Conservation (phyloP, 2,329 filamentous ascomycete species). For the Diaporthe sp. region DNA sequence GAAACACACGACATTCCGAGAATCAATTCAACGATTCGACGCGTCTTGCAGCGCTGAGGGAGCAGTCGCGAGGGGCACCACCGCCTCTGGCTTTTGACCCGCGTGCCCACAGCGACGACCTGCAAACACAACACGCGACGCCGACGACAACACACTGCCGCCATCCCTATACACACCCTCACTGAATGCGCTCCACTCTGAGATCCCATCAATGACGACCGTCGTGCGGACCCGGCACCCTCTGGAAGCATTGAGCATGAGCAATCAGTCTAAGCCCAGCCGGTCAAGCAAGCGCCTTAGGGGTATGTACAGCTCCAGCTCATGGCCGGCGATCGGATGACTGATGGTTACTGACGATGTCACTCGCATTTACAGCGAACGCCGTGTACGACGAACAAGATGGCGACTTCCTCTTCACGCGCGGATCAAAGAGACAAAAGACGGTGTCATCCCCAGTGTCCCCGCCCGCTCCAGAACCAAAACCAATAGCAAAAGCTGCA, state of each 20-base stretch:
- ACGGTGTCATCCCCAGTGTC: constrained; percentile 53
- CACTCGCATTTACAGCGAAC: constrained; percentile 42
- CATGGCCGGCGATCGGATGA: neutral
- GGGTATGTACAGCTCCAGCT: constrained; percentile 55
- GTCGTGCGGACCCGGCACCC: constrained; percentile 74
- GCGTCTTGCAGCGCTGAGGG: constrained; percentile 34
- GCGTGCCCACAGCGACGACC: constrained; percentile 17
- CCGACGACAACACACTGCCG: constrained; percentile 11
- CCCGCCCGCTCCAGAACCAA: constrained; percentile 52
- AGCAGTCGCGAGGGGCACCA: constrained; percentile 38
- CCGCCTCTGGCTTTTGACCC: constrained; percentile 17
- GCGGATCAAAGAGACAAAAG: constrained; percentile 76
- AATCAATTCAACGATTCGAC: constrained; percentile 33
- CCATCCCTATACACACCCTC: neutral
- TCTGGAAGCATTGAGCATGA: constrained; percentile 78
- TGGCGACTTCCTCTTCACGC: constrained; percentile 82
- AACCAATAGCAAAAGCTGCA: constrained; percentile 56
- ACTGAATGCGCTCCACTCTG: constrained; percentile 35
- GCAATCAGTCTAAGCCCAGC: constrained; percentile 68
- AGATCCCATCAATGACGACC: constrained; percentile 75
- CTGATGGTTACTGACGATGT: constrained; percentile 9
- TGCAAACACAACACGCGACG: constrained; percentile 32
- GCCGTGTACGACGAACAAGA: constrained; percentile 78
- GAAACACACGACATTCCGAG: constrained; percentile 4
- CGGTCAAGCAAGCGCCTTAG: constrained; percentile 75